These are phyloP conservation scores for Xylaria bambusicola DNA, from an alignment of 495 filamentous ascomycete species.

Conservation along the genomic window DNA sequence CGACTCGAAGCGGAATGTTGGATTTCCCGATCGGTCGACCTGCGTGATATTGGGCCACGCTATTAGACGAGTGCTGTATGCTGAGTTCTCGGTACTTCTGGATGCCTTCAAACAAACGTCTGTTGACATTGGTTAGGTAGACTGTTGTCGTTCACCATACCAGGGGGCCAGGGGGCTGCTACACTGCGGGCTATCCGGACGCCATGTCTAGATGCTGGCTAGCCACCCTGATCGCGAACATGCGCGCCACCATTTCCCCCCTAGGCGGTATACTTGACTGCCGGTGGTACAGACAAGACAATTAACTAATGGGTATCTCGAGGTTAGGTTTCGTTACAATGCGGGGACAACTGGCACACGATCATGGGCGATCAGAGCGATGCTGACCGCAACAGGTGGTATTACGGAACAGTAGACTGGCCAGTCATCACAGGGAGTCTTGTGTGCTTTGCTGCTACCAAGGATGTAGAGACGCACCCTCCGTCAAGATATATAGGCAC, in stretches of 20 bases:
- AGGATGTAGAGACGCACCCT: too few relatives aligned
- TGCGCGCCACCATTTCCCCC: not conserved
- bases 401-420: too few relatives aligned
- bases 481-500: too few relatives aligned
- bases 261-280: not conserved
- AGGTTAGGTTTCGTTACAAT: constrained; percentile 6
- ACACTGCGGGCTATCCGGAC: not conserved
- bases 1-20: constrained; percentile 1
- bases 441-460: too few relatives aligned
- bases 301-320: constrained; percentile 2
- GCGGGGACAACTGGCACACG: constrained; percentile 9
- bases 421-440: too few relatives aligned
- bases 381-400: not conserved
- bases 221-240: not conserved
- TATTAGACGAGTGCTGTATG: not conserved
- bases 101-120: too few relatives aligned
- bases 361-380: not conserved
- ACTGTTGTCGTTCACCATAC: too few relatives aligned
- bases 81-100: not conserved
- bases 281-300: constrained; percentile 1
- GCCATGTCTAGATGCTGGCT: not conserved
- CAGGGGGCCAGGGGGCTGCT: too few relatives aligned
- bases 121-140: too few relatives aligned
- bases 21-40: constrained; percentile 16
- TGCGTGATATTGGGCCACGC: not conserved